A percentile compares a stretch with the other conserved stretches of the same genome.
Conservation (phyloP, 2,329 filamentous ascomycete genomes). For the Ceratocystis variospora region DNA sequence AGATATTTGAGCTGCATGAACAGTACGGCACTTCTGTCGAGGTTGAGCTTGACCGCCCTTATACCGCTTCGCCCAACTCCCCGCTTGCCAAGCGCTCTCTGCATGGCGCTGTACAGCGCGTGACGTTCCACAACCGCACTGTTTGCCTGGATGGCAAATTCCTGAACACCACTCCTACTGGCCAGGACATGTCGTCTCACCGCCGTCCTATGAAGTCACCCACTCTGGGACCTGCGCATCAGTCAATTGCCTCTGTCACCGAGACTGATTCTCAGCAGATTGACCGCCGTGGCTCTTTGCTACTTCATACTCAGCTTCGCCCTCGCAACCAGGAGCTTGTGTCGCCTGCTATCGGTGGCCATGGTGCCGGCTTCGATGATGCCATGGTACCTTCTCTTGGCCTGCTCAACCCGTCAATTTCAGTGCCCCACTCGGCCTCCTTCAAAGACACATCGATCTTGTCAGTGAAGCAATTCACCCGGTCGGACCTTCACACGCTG, state of each 20-base stretch:
- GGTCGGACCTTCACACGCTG: conserved; percentile 76
- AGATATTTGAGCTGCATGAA: conserved; percentile 71
- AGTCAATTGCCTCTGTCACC: conserved; percentile 13
- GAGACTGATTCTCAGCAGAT: conserved; percentile 15
- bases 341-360: conserved; percentile 1
- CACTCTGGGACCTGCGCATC: conserved; percentile 35
- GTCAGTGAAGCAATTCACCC: conserved; percentile 80
- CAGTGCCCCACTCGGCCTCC: conserved; percentile 34
- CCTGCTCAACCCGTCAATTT: conserved; percentile 12
- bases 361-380: conserved; percentile 13
- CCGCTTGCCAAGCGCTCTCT: conserved; percentile 57
- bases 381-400: conserved; percentile 13
- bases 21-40: conserved; percentile 61
- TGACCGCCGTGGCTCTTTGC: conserved; percentile 25
- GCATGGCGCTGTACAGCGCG: conserved; percentile 57
- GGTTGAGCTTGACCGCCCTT: conserved; percentile 55
- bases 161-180: conserved; percentile 41
- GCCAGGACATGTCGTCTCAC: conserved; percentile 65
- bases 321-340: conserved; percentile 17
- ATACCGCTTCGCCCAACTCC: conserved; percentile 33
- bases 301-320: conserved; percentile 18
- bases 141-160: conserved; percentile 58
- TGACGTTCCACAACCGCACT: conserved; percentile 61
- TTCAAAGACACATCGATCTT: conserved; percentile 87
- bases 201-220: conserved; percentile 43